A percentile compares a stretch with the other conserved stretches of the same genome.
These are phyloP conservation scores for Orobanche coerulescens DNA, from an alignment of 257 asterid genomes.

Conservation along the genomic window DNA sequence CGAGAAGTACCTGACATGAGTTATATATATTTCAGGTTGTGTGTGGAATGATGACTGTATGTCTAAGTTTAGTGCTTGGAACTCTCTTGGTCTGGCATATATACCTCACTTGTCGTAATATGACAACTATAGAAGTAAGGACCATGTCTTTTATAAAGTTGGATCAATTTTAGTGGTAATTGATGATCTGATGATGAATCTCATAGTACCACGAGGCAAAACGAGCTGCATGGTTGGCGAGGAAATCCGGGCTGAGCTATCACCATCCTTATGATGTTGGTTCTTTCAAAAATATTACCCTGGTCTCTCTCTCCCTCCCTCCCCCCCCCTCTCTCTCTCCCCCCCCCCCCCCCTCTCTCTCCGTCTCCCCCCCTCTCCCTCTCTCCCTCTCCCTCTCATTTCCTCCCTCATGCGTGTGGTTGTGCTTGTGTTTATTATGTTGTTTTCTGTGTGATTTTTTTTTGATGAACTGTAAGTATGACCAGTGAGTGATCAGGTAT, in stretches of 20 bases:
- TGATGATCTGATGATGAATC: conserved; percentile 21
- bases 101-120: conserved; percentile 64
- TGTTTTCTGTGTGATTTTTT: background rate
- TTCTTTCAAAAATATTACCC: conserved; percentile 45
- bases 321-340: background rate
- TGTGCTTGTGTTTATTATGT: background rate
- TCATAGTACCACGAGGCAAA: conserved; percentile 62
- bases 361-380: conserved; percentile 5
- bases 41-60: conserved; percentile 38
- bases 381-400: background rate
- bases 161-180: background rate
- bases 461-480: background rate
- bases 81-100: conserved; percentile 74
- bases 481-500: conserved; percentile 37
- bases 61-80: conserved; percentile 57
- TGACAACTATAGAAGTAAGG: conserved; percentile 93
- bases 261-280: conserved; percentile 84
- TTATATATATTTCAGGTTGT: conserved; percentile 34
- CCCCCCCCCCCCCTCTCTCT: background rate
- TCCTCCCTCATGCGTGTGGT: background rate
- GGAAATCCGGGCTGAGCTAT: conserved; percentile 73
- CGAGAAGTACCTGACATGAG: conserved; percentile 16
- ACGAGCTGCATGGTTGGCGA: conserved; percentile 85
- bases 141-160: conserved; percentile 3
- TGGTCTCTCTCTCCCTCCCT: conserved; percentile 46